phyloP scores from a whole-genome alignment of 2,329 filamentous ascomycete genomes.

The Elsinoe fawcettii region DNA sequence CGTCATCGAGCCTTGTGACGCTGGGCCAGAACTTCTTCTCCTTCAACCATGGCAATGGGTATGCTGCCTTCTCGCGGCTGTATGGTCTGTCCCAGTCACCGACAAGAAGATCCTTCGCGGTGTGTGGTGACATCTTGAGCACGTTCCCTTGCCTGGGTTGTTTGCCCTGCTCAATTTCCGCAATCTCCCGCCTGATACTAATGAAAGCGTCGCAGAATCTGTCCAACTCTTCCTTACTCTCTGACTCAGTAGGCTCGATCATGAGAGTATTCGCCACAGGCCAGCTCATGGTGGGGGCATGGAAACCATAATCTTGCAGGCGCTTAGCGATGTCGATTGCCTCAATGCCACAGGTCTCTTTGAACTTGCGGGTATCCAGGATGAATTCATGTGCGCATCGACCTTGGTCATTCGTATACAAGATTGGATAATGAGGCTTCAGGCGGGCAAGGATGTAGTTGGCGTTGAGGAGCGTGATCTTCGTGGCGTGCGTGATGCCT shows the following conservation, averaged over 20 bases:
- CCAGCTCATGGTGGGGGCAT: conserved; percentile 95
- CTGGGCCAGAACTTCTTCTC: conserved; percentile 98
- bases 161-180: conserved; percentile 70
- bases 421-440: conserved; percentile 74
- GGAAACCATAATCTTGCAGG: conserved; percentile 94
- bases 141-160: conserved; percentile 71
- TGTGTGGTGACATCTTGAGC: conserved; percentile 82
- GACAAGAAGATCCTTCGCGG: conserved; percentile 67
- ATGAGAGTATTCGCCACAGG: conserved; percentile 91
- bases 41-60: conserved; percentile 70
- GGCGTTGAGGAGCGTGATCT: conserved; percentile 87
- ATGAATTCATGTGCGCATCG: conserved; percentile 98
- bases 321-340: conserved; percentile 95
- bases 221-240: conserved; percentile 86
- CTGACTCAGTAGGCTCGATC: conserved; percentile 95
- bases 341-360: conserved; percentile 73
- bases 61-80: conserved; percentile 72
- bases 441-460: conserved; percentile 93
- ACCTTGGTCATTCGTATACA: conserved; percentile 85
- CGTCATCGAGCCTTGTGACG: conserved; percentile 79
- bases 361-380: conserved; percentile 78
- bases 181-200: conserved; percentile 77
- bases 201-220: conserved; percentile 88
- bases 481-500: conserved; percentile 81
- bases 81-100: conserved; percentile 80